Evolutionary conservation across 2,329 filamentous ascomycete species (phyloP), one percentile per base, ranked within the genome.

Genomic region (Aureobasidium mangrovei): DNA sequence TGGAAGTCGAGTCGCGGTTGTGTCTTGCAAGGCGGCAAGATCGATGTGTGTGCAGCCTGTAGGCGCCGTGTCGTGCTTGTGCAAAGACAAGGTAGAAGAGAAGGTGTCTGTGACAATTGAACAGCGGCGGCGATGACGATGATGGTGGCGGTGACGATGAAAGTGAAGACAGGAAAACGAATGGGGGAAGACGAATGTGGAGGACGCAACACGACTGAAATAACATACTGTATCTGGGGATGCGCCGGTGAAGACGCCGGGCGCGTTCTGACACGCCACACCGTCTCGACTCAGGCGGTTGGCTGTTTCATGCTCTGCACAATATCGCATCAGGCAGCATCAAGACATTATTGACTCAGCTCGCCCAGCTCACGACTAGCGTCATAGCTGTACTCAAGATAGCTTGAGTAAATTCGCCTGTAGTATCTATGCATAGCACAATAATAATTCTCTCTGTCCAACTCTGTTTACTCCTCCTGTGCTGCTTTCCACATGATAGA

Each of bases 171-270:
- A n/a, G n/a, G n/a, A n/a, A n/a, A n/a, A n/a, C n/a, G n/a, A n/a
- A n/a, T n/a, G 3, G 24, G 18, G 44, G 44, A 32, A n/a, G 27
- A 47, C 7, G 32, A 36, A 47, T 24, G 44, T 36, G 7, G 7
- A 47, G 2, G 32, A 47, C 44, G 44, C 44, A 32, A 46, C n/a
- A 46, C 44, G 32, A 36, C 44, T 47, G 26, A 28, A 47, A 36
- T 47, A 47, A 27, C 8, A 47, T 47, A n/a, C n/a, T n/a, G n/a
- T n/a, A n/a, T n/a, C 32, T 47, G 32, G 44, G 44, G 44, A 47
- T 47, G 27, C 36, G 44, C 44, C 4, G 44, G 44, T 38, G 2
- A 36, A n/a, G 10, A n/a, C 44, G 18, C 44, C 32, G 44, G 32
- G 44, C 31, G 44, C 44, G 44, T 47, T 47, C 44, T 47, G 31